A percentile compares a stretch with the other conserved stretches of the same genome.
These are phyloP conservation scores for Hansenula sp. DNA, from an alignment of 1,139 yeast genomes.

Conservation along the genomic window DNA sequence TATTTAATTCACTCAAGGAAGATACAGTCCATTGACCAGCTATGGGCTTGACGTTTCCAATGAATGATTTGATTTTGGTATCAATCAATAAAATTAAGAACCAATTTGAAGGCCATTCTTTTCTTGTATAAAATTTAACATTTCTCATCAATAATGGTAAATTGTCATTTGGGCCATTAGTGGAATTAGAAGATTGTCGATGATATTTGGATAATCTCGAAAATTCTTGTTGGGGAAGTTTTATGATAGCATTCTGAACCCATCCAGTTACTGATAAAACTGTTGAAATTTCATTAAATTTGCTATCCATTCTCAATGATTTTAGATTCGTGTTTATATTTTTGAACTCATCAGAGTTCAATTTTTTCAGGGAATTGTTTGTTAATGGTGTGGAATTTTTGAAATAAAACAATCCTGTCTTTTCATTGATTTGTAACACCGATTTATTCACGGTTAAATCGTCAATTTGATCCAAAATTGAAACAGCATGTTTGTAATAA, in stretches of 20 bases:
- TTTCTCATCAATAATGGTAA: constrained; percentile 18
- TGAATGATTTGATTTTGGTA: constrained; percentile 55
- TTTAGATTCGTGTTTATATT: constrained; percentile 24
- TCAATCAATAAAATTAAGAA: constrained; percentile 50
- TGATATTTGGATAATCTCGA: constrained; percentile 18
- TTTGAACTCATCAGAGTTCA: constrained; percentile 32
- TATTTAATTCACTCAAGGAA: constrained; percentile 36
- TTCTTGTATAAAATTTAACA: constrained; percentile 53
- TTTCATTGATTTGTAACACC: constrained; percentile 17
- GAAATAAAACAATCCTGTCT: constrained; percentile 42
- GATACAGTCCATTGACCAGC: constrained; percentile 63
- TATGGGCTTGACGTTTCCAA: constrained; percentile 55
- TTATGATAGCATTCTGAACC: constrained; percentile 56
- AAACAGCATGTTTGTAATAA: constrained; percentile 31
- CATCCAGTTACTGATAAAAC: constrained; percentile 64
- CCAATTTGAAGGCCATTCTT: constrained; percentile 75
- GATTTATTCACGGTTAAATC: constrained; percentile 18
- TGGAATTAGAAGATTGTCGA: constrained; percentile 5
- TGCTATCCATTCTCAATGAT: constrained; percentile 41
- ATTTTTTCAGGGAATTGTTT: constrained; percentile 31
- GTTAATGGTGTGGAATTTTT: constrained; percentile 42
- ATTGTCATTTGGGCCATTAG: constrained; percentile 2
- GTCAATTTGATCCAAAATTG: constrained; percentile 29
- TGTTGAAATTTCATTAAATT: constrained; percentile 49
- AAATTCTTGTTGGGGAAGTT: constrained; percentile 30